A percentile compares a stretch with the other conserved stretches of the same genome.
Evolutionary conservation across 441 rosid genomes (phyloP).

Genomic region (Bocquillonia castaneifolia): DNA sequence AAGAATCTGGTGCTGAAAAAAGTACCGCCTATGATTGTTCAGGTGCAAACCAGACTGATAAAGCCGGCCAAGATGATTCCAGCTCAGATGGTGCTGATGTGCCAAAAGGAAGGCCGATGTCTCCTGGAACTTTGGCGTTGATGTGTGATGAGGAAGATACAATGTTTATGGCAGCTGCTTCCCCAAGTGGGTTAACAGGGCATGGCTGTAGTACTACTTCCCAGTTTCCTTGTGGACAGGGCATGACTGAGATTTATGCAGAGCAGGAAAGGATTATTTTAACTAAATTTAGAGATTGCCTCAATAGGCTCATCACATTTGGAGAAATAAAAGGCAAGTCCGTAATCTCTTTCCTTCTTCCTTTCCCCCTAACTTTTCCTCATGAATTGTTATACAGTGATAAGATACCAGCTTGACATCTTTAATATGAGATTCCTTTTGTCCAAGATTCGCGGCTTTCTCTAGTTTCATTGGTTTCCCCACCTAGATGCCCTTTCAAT

Average conservation of each 20-base stretch:
- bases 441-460: not conserved
- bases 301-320: conserved; percentile 71
- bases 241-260: conserved; percentile 55
- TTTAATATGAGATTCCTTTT: conserved; percentile 10
- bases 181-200: conserved; percentile 52
- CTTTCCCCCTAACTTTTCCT: conserved; percentile 13
- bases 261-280: conserved; percentile 84
- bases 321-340: conserved; percentile 83
- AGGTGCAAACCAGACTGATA: conserved; percentile 53
- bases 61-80: conserved; percentile 43
- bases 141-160: conserved; percentile 94
- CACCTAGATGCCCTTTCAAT: not conserved
- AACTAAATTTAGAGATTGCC: conserved; percentile 80
- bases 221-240: conserved; percentile 52
- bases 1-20: conserved; percentile 43
- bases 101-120: conserved; percentile 71
- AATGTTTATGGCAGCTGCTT: conserved; percentile 55
- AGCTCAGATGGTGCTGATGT: conserved; percentile 50
- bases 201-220: conserved; percentile 47
- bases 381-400: not conserved
- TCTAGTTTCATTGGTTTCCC: not conserved
- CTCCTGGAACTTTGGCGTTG: conserved; percentile 95
- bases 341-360: not conserved
- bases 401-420: conserved; percentile 8
- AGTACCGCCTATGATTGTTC: conserved; percentile 41